These are phyloP conservation scores for Lipomyces yamanashiensis DNA, from an alignment of 805 yeast genomes.

Conservation along the genomic window DNA sequence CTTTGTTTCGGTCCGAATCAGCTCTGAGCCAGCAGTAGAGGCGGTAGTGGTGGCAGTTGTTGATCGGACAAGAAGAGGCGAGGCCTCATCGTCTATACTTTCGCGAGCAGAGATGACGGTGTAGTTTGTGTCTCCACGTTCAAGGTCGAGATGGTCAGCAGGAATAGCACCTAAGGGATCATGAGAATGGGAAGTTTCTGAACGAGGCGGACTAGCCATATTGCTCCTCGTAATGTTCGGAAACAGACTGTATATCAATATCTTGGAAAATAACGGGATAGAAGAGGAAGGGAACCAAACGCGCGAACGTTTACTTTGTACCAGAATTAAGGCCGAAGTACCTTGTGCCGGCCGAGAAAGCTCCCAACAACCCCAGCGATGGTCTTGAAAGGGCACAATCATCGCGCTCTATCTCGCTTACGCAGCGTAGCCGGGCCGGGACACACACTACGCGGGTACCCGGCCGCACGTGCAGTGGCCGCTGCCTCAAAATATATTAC, in stretches of 20 bases:
- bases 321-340: neutral
- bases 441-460: neutral
- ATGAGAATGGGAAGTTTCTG: conserved; percentile 2
- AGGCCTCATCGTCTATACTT: conserved; percentile 22
- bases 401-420: neutral
- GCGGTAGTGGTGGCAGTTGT: conserved; percentile 17
- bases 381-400: conserved; percentile 1
- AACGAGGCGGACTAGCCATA: conserved; percentile 7
- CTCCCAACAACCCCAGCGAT: neutral
- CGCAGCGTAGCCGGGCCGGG: conserved; percentile 2
- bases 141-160: conserved; percentile 25
- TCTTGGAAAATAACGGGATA: neutral
- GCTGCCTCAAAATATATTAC: too few species aligned
- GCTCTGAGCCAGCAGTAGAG: conserved; percentile 9
- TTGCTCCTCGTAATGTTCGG: neutral
- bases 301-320: neutral
- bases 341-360: neutral
- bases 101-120: conserved; percentile 22
- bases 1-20: conserved; percentile 25
- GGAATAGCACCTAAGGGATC: conserved; percentile 27
- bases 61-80: conserved; percentile 29
- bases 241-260: neutral
- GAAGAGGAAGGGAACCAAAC: neutral
- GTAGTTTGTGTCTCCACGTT: conserved; percentile 25
- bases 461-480: neutral